Percentiles rank a stretch among this genome's conserved stretches.
Evolutionary conservation across 495 filamentous ascomycete species (phyloP).

Genomic region (Cercophora samala): DNA sequence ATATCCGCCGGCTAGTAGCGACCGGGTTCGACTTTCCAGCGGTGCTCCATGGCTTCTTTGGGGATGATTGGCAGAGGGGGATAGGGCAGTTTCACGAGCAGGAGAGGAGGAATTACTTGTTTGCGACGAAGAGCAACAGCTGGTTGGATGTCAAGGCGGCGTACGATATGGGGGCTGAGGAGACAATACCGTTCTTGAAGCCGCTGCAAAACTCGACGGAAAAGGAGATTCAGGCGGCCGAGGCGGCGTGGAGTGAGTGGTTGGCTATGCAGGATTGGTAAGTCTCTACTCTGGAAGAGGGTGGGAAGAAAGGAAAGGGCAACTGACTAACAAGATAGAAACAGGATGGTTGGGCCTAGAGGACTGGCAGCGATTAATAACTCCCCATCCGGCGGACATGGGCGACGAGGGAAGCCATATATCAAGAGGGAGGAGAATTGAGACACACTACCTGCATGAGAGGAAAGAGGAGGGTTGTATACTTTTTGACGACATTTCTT

Average conservation of each 20-base stretch:
- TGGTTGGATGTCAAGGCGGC: slow-evolving; percentile 84
- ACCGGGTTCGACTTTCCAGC: slow-evolving; percentile 85
- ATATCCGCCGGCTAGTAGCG: slow-evolving; percentile 83
- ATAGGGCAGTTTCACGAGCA: slow-evolving; percentile 80
- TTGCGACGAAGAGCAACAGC: slow-evolving; percentile 85
- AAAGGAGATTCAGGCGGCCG: slow-evolving; percentile 78
- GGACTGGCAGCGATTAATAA: slow-evolving; percentile 31
- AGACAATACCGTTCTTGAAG: slow-evolving; percentile 81
- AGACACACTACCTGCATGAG: neutral
- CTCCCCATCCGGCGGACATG: slow-evolving; percentile 7
- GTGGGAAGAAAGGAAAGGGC: neutral
- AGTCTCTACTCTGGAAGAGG: neutral
- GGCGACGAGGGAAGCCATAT: slow-evolving; percentile 12
- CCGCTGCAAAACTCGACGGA: slow-evolving; percentile 71
- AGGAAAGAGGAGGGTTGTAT: neutral
- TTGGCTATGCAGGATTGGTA: slow-evolving; percentile 89
- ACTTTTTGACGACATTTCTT: neutral
- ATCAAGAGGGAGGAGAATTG: slow-evolving; percentile 3
- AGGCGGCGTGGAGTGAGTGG: slow-evolving; percentile 81
- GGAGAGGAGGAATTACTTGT: slow-evolving; percentile 90
- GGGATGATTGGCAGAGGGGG: slow-evolving; percentile 80
- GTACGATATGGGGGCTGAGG: slow-evolving; percentile 78
- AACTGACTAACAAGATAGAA: slow-evolving; percentile 6
- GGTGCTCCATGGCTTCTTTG: slow-evolving; percentile 90
- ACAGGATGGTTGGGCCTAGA: slow-evolving; percentile 65